These are phyloP conservation scores for Heracleum sosnowskyi DNA, from an alignment of 129 eudicot genomes.

Conservation along the genomic window DNA sequence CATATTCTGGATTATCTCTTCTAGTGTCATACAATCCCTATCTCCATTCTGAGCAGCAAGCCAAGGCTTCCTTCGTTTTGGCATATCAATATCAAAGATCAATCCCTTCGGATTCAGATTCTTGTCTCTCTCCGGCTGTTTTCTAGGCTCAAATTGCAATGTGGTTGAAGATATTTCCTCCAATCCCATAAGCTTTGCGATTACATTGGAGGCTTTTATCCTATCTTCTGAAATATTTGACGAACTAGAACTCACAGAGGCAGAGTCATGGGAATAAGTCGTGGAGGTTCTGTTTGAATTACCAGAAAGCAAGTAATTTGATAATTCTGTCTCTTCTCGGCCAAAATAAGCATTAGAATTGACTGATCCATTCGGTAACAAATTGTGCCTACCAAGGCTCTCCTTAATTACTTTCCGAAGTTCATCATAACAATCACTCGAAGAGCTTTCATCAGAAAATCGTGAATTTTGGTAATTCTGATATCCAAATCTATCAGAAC, in stretches of 20 bases:
- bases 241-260: slow-evolving; percentile 41
- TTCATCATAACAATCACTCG: slow-evolving; percentile 57
- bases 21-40: slow-evolving; percentile 37
- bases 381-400: slow-evolving; percentile 58
- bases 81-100: slow-evolving; percentile 48
- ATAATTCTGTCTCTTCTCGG: slow-evolving; percentile 22
- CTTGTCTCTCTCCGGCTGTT: slow-evolving; percentile 23
- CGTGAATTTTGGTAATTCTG: slow-evolving; percentile 24
- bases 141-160: slow-evolving; percentile 17
- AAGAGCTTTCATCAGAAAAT: slow-evolving; percentile 32
- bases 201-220: slow-evolving; percentile 45
- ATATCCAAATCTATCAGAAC: slow-evolving; percentile 27
- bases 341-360: slow-evolving; percentile 26
- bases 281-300: slow-evolving; percentile 65
- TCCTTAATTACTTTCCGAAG: slow-evolving; percentile 62
- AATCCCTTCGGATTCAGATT: slow-evolving; percentile 30
- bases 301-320: slow-evolving; percentile 38
- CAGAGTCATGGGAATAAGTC: slow-evolving; percentile 41
- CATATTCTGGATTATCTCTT: slow-evolving; percentile 42
- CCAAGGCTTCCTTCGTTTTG: slow-evolving; percentile 35
- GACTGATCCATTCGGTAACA: slow-evolving; percentile 32
- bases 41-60: slow-evolving; percentile 23
- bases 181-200: slow-evolving; percentile 83
- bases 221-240: slow-evolving; percentile 38
- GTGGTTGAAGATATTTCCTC: slow-evolving; percentile 44